Evolutionary conservation across 768 basidiomycete species (phyloP).

Genomic region (Mycena crocata): DNA sequence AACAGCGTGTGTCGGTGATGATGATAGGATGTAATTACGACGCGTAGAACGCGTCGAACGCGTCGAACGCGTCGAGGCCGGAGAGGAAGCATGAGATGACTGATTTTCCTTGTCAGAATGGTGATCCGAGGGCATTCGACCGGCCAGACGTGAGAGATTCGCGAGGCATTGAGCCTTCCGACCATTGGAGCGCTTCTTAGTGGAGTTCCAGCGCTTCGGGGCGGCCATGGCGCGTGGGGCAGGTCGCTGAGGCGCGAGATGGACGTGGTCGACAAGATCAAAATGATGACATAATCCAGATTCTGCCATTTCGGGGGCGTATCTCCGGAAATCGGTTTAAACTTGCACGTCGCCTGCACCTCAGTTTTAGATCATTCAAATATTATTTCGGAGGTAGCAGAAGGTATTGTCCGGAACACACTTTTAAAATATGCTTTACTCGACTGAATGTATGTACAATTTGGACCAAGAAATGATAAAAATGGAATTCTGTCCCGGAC

Average conservation of each 20-base stretch:
- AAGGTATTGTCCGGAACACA: conserved; percentile 9
- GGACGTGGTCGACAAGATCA: background rate
- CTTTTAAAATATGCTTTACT: background rate
- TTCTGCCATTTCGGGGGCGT: background rate
- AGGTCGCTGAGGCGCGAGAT: background rate
- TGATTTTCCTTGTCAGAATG: conserved; percentile 13
- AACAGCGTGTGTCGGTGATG: background rate
- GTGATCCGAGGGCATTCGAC: background rate
- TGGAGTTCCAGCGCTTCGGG: background rate
- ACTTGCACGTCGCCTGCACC: background rate
- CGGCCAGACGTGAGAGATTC: background rate
- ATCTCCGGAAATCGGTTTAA: background rate
- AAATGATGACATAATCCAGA: background rate
- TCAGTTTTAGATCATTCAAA: background rate
- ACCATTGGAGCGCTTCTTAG: background rate
- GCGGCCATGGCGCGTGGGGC: background rate
- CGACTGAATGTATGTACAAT: background rate
- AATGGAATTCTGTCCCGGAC: conserved; percentile 3
- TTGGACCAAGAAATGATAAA: no score
- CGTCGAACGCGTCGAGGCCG: conserved; percentile 3
- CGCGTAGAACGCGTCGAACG: conserved; percentile 2
- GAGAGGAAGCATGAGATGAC: no score
- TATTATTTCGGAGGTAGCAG: background rate
- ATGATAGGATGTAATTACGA: background rate
- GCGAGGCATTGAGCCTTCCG: background rate